phyloP scores from a whole-genome alignment of 345 rosid genomes.

The Lepidium africanum region DNA sequence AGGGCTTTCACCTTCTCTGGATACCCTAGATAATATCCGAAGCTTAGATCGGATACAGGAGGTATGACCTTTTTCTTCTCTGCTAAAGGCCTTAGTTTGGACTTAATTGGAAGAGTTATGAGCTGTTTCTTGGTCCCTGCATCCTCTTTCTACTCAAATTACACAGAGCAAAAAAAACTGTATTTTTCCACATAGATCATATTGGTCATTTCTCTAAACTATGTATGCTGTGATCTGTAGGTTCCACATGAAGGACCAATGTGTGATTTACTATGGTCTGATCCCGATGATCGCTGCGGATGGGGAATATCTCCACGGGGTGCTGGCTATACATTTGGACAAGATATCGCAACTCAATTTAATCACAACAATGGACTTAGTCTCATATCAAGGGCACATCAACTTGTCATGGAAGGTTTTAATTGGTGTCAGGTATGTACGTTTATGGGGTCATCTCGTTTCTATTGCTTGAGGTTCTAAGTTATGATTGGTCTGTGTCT shows the following conservation, averaged over 20 bases:
- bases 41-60: slow-evolving; percentile 83
- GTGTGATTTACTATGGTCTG: slow-evolving; percentile 87
- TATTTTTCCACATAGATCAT: neutral
- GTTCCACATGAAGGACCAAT: slow-evolving; percentile 85
- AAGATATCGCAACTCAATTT: slow-evolving; percentile 65
- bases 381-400: slow-evolving; percentile 82
- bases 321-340: slow-evolving; percentile 41
- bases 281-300: slow-evolving; percentile 36
- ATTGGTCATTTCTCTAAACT: neutral
- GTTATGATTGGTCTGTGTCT: neutral
- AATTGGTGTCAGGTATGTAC: slow-evolving; percentile 73
- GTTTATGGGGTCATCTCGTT: neutral
- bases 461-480: neutral
- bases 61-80: slow-evolving; percentile 28
- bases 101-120: neutral
- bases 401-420: slow-evolving; percentile 87
- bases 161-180: neutral
- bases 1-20: slow-evolving; percentile 83
- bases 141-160: neutral
- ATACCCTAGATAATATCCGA: slow-evolving; percentile 77
- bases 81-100: neutral
- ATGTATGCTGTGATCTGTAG: slow-evolving; percentile 31
- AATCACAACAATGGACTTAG: slow-evolving; percentile 71
- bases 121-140: neutral
- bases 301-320: slow-evolving; percentile 41